Evolutionary conservation across 768 basidiomycete species (phyloP).

Genomic region (Mycena crocata): DNA sequence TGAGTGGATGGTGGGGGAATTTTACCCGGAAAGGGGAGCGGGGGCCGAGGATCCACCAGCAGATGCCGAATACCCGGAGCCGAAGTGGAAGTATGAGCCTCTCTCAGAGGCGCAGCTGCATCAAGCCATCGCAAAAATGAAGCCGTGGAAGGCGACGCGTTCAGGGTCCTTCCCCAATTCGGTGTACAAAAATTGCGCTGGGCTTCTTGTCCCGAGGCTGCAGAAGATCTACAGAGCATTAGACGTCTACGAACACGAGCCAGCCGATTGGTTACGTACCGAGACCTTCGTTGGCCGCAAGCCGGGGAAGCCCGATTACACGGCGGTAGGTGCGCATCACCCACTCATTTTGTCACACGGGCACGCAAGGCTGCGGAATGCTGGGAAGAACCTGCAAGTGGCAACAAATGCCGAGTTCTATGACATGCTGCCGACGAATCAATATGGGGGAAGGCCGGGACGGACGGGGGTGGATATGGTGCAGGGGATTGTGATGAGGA

Average conservation of each 20-base stretch:
- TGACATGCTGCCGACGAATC: constrained; percentile 36
- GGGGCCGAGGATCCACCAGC: neutral
- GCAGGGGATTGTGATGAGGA: too few species aligned
- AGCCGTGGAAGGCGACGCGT: too few species aligned
- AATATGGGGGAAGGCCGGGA: constrained; percentile 45
- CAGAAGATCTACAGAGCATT: constrained; percentile 41
- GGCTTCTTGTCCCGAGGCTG: constrained; percentile 29
- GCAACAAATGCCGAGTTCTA: constrained; percentile 30
- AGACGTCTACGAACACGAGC: constrained; percentile 42
- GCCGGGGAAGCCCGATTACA: constrained; percentile 50
- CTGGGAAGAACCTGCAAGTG: constrained; percentile 27
- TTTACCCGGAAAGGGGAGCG: neutral
- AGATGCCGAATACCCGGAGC: neutral
- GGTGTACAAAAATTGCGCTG: too few species aligned
- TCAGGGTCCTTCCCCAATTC: too few species aligned
- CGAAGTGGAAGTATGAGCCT: neutral
- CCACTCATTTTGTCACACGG: constrained; percentile 44
- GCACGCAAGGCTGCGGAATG: constrained; percentile 22
- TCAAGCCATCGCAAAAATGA: constrained; percentile 22
- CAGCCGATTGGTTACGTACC: constrained; percentile 40
- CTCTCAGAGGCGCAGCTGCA: constrained; percentile 3
- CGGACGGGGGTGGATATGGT: constrained; percentile 42
- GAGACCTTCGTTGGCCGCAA: constrained; percentile 47
- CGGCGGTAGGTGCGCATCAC: constrained; percentile 44
- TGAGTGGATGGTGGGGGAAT: constrained; percentile 16